Evolutionary conservation across 306 rosid species (phyloP), one percentile per base, ranked within the genome.

Genomic region (Malus asiatica): DNA sequence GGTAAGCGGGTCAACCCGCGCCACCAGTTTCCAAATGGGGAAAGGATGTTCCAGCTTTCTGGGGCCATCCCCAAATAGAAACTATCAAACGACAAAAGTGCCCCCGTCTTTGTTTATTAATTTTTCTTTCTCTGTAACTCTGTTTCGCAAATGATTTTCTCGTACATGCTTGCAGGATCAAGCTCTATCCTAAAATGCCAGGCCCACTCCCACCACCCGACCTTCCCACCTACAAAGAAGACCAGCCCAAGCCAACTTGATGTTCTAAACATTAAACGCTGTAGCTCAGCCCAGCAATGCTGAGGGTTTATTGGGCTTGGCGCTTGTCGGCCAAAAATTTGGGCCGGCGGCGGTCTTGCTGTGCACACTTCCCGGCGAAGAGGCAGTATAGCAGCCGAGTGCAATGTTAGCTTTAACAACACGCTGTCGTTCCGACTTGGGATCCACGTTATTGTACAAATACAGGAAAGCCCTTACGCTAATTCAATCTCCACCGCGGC

Each of bases 401-500:
- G 27, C 70, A 35, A 35, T 2, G 48, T 66, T 8, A 69, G 88
- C 89, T 83, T 83, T 77, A 40, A 11, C 44, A 27, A 74, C 81
- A 83, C 87, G 87, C 85, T 51, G 87, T 71, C 42, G 71, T 48
- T 23, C 53, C 58, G 40, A 68, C 46, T 32, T 3, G 71, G 57
- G 65, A 46, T 55, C 65, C 38, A 32, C 33, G 25, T 71, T 4
- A 0, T 3, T 1, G 0, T 14, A 10, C 6, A 87, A 82, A 19
- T 79, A 77, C 88, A 4, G 8, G 4, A 79, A 35, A 13, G 14
- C 27, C 86, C 88, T 66, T 12, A 22, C 14, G 19, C 8, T 4
- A 1, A 15, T 20, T 11, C 68, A 8, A 30, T 64, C 18, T n/a
- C 42, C 16, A 0, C 22, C 44, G 1, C 29, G 20, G 2, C 18